Conservation (phyloP, 148 eudicot genomes). For the Rhododendron ferrugineum region DNA sequence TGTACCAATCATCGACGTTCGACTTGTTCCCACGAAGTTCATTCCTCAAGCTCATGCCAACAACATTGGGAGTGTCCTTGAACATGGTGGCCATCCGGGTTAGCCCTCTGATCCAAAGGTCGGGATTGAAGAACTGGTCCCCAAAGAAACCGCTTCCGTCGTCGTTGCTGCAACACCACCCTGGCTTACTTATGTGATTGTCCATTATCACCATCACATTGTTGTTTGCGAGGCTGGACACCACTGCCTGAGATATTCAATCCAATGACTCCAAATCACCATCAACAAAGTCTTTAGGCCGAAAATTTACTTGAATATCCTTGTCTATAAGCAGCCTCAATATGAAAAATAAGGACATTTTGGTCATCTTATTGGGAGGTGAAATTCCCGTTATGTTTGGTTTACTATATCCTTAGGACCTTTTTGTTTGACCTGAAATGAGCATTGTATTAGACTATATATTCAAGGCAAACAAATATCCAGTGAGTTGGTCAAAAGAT, state of each 20-base stretch:
- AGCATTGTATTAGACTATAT: neutral
- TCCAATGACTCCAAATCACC: neutral
- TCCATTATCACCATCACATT: slow-evolving; percentile 82
- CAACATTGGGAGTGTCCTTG: slow-evolving; percentile 43
- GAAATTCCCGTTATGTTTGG: neutral
- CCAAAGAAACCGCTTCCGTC: slow-evolving; percentile 96
- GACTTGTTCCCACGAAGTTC: slow-evolving; percentile 82
- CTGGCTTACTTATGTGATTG: slow-evolving; percentile 80
- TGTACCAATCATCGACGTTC: slow-evolving; percentile 76
- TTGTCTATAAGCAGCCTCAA: neutral
- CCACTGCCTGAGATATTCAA: slow-evolving; percentile 49
- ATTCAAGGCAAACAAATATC: neutral
- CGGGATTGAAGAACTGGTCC: slow-evolving; percentile 57
- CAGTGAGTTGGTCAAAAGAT: neutral
- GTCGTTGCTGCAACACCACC: slow-evolving; percentile 72
- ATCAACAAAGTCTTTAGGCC: neutral
- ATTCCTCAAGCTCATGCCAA: slow-evolving; percentile 92
- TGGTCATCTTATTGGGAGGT: neutral
- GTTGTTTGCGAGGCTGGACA: slow-evolving; percentile 48
- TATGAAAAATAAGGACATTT: neutral
- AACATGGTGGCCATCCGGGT: slow-evolving; percentile 66
- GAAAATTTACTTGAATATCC: neutral
- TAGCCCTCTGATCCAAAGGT: slow-evolving; percentile 67
- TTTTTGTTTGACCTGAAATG: neutral
- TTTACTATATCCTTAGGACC: neutral